Conservation (phyloP, 192 early-diverging fungal genomes). For the Gryganskiella cystojenkinii region DNA sequence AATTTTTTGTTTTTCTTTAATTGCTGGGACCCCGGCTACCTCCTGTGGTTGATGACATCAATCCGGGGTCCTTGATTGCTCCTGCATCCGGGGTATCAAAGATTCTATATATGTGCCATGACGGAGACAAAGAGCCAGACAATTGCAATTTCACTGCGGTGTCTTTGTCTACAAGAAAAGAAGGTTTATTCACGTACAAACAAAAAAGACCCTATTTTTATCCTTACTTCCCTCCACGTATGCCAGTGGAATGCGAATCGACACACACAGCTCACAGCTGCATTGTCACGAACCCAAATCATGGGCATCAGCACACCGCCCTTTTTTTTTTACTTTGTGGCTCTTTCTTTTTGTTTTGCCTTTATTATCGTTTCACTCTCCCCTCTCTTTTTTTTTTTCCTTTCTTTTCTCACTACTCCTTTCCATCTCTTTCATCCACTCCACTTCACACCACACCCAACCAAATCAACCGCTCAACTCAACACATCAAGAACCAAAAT, state of each 20-base stretch:
- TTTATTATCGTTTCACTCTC: not conserved
- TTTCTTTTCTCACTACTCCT: slow-evolving; percentile 3
- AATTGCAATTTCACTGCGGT: no score
- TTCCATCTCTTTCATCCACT: not conserved
- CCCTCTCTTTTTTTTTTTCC: not conserved
- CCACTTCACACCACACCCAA: not conserved
- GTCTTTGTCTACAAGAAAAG: not conserved
- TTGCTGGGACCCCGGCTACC: not conserved
- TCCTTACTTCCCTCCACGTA: no score
- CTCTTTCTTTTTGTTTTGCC: slow-evolving; percentile 6
- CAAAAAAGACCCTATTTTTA: slow-evolving; percentile 1
- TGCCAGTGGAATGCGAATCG: no score
- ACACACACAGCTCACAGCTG: not conserved
- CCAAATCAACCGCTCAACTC: not conserved
- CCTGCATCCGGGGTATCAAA: no score
- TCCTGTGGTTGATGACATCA: no score
- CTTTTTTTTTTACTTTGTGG: not conserved
- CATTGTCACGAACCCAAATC: not conserved
- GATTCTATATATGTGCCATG: no score
- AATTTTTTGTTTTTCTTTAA: no score
- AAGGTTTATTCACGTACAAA: not conserved
- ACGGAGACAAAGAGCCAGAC: no score
- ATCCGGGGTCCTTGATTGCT: no score
- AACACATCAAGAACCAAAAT: not conserved
- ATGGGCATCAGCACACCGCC: not conserved